Percentiles rank a stretch among this genome's conserved stretches.
These are phyloP conservation scores for Medicago lupulina DNA, from an alignment of 306 rosid species.

Conservation along the genomic window DNA sequence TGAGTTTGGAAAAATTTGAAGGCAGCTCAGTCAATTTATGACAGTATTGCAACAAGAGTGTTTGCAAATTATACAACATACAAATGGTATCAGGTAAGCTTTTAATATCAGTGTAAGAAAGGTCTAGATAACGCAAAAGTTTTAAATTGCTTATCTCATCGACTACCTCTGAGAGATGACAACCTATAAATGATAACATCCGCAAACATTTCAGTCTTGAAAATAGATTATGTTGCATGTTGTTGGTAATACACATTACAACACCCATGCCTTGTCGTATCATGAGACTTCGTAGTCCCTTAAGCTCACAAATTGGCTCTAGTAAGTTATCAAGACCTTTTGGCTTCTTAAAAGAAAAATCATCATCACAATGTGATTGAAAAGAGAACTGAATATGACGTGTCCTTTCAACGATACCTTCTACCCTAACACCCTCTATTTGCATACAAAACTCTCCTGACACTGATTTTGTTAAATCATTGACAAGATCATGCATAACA, in stretches of 20 bases:
- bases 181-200: background rate
- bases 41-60: background rate
- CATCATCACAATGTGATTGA: fast-evolving
- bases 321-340: no score
- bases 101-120: background rate
- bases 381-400: background rate
- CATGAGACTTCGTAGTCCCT: background rate
- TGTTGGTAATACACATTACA: background rate
- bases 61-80: conserved; percentile 39
- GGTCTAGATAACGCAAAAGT: conserved; percentile 43
- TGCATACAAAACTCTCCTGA: no score
- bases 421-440: background rate
- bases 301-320: background rate
- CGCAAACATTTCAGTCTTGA: background rate
- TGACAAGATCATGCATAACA: no score
- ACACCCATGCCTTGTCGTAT: no score
- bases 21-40: background rate
- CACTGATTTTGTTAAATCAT: no score
- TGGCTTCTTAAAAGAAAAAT: fast-evolving
- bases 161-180: background rate
- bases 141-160: conserved; percentile 27
- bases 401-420: conserved; percentile 1
- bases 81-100: conserved; percentile 36
- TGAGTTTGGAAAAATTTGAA: conserved; percentile 17
- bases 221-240: background rate